phyloP scores from a whole-genome alignment of 2,329 filamentous ascomycete species.

The Metarhizium robertsii region DNA sequence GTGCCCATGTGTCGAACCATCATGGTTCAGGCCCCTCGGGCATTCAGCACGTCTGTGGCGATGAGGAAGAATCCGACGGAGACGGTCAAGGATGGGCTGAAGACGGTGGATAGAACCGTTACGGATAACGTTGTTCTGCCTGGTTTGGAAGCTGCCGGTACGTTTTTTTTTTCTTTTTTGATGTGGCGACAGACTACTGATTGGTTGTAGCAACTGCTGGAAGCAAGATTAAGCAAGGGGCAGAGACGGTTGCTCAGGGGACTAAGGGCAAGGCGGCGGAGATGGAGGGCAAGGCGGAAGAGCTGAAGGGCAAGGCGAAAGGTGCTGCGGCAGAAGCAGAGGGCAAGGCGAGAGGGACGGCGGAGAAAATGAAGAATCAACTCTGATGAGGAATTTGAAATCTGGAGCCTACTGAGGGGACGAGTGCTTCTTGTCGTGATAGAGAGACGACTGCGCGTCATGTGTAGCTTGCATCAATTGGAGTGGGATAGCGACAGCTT shows the following conservation, averaged over 20 bases:
- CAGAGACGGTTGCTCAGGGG: conserved; percentile 22
- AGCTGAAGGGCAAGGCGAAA: conserved; percentile 29
- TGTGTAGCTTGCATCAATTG: neutral
- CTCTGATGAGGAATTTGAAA: neutral
- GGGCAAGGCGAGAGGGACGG: conserved; percentile 27
- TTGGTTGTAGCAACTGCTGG: conserved; percentile 24
- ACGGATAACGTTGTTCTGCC: conserved; percentile 53
- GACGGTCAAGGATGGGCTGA: conserved; percentile 48
- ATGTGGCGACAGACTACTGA: neutral
- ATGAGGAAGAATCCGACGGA: conserved; percentile 42
- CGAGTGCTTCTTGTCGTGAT: neutral
- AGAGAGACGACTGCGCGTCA: neutral
- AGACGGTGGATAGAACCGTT: conserved; percentile 49
- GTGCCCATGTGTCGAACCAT: conserved; percentile 27
- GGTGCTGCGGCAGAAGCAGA: conserved; percentile 24
- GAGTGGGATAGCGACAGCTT: neutral
- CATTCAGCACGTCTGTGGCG: conserved; percentile 39
- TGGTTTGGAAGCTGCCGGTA: conserved; percentile 50
- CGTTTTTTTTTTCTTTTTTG: conserved; percentile 13
- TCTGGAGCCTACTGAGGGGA: neutral
- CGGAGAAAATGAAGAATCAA: conserved; percentile 24
- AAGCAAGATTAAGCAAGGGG: conserved; percentile 37
- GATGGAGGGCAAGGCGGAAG: conserved; percentile 21
- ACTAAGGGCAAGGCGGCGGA: conserved; percentile 26
- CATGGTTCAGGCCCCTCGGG: conserved; percentile 31